Evolutionary conservation across 2,329 filamentous ascomycete species (phyloP).

Genomic region (Xylariaceae sp.): DNA sequence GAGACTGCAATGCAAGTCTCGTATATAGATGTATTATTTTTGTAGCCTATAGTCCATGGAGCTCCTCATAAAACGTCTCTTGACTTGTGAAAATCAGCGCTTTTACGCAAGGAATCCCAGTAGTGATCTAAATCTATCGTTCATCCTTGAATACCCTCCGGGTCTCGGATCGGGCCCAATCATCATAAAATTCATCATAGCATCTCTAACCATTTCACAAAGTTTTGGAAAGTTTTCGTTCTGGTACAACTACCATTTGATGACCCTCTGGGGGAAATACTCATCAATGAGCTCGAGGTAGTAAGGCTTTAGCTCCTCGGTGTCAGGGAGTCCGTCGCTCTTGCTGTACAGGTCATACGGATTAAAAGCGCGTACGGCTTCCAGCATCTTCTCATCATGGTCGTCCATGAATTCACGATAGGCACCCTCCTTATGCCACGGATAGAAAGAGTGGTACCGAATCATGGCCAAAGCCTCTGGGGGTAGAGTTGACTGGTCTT

Average conservation of each 20-base stretch:
- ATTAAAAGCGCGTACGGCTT: constrained; percentile 85
- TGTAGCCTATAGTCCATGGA: no score
- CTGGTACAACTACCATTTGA: constrained; percentile 64
- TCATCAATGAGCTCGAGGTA: constrained; percentile 77
- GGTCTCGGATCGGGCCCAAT: no score
- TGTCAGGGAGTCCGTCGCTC: constrained; percentile 78
- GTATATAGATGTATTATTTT: no score
- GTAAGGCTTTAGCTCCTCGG: constrained; percentile 80
- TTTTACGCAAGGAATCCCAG: no score
- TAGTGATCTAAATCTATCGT: no score
- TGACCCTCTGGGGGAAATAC: constrained; percentile 71
- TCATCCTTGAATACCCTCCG: no score
- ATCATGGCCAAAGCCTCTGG: constrained; percentile 90
- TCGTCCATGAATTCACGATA: constrained; percentile 84
- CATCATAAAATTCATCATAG: no score
- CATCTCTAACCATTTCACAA: background rate
- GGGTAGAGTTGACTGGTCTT: constrained; percentile 80
- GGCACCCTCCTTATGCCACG: constrained; percentile 83
- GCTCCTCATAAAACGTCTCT: no score
- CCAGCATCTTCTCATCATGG: constrained; percentile 79
- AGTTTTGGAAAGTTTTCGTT: background rate
- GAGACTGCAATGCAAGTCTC: no score
- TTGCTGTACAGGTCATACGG: constrained; percentile 93
- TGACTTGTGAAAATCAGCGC: no score
- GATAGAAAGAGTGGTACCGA: constrained; percentile 90